Percentiles rank a stretch among this genome's conserved stretches.
phyloP scores from a whole-genome alignment of 2,329 filamentous ascomycete genomes.

The Hypoxylon sp. region DNA sequence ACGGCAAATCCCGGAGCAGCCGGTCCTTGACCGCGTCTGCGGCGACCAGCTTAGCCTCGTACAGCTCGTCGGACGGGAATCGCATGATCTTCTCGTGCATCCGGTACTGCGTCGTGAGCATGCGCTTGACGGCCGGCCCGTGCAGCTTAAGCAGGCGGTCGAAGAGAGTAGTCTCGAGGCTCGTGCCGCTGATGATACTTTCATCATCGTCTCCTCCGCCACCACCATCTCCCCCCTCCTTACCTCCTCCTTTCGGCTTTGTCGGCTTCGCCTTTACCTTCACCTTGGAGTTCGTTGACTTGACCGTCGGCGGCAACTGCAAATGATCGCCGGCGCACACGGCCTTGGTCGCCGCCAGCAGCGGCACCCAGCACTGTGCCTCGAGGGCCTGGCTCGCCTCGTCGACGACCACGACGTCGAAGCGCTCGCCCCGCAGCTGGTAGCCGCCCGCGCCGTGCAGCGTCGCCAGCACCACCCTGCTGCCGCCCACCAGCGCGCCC shows the following conservation, averaged over 20 bases:
- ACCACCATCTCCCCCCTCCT: conserved; percentile 53
- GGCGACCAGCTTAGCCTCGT: conserved; percentile 83
- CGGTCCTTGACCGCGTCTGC: conserved; percentile 81
- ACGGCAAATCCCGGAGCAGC: conserved; percentile 80
- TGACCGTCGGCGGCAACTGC: conserved; percentile 94
- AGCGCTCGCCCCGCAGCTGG: conserved; percentile 81
- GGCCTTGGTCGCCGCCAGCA: conserved; percentile 83
- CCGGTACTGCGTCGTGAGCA: conserved; percentile 96
- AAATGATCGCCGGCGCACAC: conserved; percentile 94
- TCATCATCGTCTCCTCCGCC: not conserved
- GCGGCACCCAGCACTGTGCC: conserved; percentile 95
- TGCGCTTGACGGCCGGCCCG: conserved; percentile 85
- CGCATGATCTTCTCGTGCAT: conserved; percentile 98
- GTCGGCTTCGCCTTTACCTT: conserved; percentile 59
- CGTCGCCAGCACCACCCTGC: conserved; percentile 91
- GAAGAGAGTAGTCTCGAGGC: conserved; percentile 90
- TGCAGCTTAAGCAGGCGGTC: conserved; percentile 87
- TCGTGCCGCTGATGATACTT: conserved; percentile 62
- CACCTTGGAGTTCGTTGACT: conserved; percentile 72
- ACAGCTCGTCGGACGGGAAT: conserved; percentile 90
- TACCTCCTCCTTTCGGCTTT: no score
- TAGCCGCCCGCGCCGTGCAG: conserved; percentile 91
- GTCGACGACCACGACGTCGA: conserved; percentile 95
- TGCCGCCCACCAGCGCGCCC: conserved; percentile 76
- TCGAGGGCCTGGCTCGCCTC: conserved; percentile 96